Percentiles rank a stretch among this genome's conserved stretches.
Conservation (phyloP, 1,139 yeast genomes). For the Sugiyamaella sp. region DNA sequence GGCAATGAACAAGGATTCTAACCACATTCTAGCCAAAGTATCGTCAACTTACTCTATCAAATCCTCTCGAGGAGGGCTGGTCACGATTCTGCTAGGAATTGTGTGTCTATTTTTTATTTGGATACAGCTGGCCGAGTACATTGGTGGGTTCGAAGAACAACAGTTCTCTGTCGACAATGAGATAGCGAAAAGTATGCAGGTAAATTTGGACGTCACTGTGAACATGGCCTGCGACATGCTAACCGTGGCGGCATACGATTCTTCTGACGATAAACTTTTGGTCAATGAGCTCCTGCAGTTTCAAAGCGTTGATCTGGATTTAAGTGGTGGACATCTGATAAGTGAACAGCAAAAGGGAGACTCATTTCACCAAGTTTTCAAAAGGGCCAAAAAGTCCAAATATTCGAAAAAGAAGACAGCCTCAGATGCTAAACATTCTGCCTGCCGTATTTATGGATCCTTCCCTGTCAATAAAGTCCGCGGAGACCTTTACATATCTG, state of each 20-base stretch:
- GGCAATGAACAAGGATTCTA: constrained; percentile 19
- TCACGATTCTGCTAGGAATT: constrained; percentile 66
- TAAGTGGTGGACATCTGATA: constrained; percentile 23
- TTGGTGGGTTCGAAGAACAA: constrained; percentile 82
- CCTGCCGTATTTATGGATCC: constrained; percentile 87
- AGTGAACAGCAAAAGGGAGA: constrained; percentile 26
- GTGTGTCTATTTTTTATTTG: constrained; percentile 70
- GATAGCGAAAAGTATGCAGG: constrained; percentile 61
- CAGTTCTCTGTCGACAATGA: constrained; percentile 67
- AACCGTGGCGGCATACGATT: constrained; percentile 76
- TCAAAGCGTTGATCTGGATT: constrained; percentile 28
- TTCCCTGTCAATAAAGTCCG: constrained; percentile 83
- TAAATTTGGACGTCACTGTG: constrained; percentile 79
- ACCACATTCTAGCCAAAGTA: constrained; percentile 61
- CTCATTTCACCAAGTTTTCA: constrained; percentile 32
- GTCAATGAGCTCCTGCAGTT: constrained; percentile 73
- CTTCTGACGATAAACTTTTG: constrained; percentile 72
- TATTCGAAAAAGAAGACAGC: constrained; percentile 47
- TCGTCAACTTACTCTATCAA: constrained; percentile 74
- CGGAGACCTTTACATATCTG: constrained; percentile 86
- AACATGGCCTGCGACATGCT: constrained; percentile 82
- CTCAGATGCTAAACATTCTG: constrained; percentile 55
- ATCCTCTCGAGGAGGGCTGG: constrained; percentile 74
- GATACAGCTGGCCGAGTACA: constrained; percentile 83
- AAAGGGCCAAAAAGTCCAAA: constrained; percentile 47